Evolutionary conservation across 176 grass and related monocot species (phyloP).

Genomic region (Oryza officinalis): DNA sequence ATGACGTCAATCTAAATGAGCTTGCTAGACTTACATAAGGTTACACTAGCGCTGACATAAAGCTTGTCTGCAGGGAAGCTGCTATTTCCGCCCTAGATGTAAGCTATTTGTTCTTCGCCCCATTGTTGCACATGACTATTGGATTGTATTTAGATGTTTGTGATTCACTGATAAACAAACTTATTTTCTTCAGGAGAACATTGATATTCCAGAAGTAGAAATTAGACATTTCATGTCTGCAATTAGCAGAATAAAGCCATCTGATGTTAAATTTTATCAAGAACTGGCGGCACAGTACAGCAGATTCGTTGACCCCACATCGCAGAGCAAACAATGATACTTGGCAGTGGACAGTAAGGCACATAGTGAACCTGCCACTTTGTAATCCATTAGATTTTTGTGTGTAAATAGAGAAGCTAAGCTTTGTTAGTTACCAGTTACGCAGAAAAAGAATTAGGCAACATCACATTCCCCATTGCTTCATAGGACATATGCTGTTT

Average conservation of each 20-base stretch:
- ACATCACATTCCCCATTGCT: background rate
- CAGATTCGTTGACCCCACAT: slow-evolving; percentile 47
- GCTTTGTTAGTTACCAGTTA: background rate
- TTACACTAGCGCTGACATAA: slow-evolving; percentile 91
- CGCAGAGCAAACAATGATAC: slow-evolving; percentile 22
- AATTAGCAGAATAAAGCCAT: slow-evolving; percentile 48
- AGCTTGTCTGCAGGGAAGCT: slow-evolving; percentile 81
- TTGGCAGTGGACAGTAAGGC: background rate
- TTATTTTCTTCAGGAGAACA: slow-evolving; percentile 49
- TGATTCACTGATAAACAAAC: slow-evolving; percentile 18
- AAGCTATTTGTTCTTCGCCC: slow-evolving; percentile 30
- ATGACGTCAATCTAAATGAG: slow-evolving; percentile 60
- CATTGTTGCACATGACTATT: background rate
- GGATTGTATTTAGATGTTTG: background rate
- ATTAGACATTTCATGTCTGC: slow-evolving; percentile 66
- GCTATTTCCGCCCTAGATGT: slow-evolving; percentile 87
- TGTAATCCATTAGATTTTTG: background rate
- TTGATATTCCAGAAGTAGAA: slow-evolving; percentile 56
- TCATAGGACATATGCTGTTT: background rate
- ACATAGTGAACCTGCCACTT: background rate
- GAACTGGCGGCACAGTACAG: slow-evolving; percentile 63
- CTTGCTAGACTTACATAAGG: slow-evolving; percentile 86
- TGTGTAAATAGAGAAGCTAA: background rate
- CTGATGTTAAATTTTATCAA: slow-evolving; percentile 72
- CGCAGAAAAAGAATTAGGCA: background rate